Conservation (phyloP, 257 asterid genomes). For the Cinchona pubescens region DNA sequence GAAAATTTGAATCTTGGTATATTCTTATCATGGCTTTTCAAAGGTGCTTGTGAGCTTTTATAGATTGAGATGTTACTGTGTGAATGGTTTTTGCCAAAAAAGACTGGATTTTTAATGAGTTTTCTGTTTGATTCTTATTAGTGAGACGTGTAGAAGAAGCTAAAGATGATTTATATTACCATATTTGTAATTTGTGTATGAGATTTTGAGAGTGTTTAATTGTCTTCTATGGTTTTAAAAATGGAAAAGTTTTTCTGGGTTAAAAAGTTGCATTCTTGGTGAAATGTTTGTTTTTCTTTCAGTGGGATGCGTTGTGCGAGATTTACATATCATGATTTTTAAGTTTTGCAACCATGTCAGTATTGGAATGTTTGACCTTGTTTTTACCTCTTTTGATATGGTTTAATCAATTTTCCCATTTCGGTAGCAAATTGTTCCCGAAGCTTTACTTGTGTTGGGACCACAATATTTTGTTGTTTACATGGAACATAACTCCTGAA, state of each 20-base stretch:
- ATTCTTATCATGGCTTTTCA: neutral
- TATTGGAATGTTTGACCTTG: too few species aligned
- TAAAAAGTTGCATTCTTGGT: neutral
- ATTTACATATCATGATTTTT: neutral
- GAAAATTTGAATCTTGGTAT: constrained; percentile 6
- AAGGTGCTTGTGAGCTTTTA: neutral
- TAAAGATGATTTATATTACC: neutral
- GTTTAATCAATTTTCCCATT: neutral
- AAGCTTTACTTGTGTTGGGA: neutral
- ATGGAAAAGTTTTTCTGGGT: neutral
- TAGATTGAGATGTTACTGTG: neutral
- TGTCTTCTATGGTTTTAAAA: neutral
- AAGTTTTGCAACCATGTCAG: neutral
- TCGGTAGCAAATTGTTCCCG: neutral
- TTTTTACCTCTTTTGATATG: neutral
- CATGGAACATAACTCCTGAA: too few species aligned
- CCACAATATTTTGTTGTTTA: neutral
- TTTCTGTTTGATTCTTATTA: neutral
- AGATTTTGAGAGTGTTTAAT: neutral
- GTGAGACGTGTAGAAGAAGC: neutral
- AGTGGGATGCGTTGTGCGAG: neutral
- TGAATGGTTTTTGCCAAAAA: neutral
- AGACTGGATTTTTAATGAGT: neutral
- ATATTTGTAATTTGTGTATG: neutral
- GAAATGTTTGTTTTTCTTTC: too few species aligned